These are phyloP conservation scores for Lipomyces anomalus DNA, from an alignment of 805 yeast species.

Conservation along the genomic window DNA sequence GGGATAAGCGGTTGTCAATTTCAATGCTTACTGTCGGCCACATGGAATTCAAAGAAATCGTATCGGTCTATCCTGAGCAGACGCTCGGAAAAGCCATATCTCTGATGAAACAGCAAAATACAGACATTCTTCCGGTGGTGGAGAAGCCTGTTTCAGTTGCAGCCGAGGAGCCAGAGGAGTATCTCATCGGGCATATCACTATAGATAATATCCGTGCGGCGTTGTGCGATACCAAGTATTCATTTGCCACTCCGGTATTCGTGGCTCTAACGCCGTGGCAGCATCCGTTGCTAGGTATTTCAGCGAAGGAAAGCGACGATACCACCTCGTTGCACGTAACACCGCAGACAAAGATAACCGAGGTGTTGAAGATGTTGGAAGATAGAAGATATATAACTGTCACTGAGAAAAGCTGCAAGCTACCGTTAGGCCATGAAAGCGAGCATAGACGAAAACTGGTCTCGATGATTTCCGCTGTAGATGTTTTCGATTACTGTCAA, in stretches of 20 bases:
- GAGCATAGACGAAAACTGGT: not conserved
- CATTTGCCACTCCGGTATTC: not conserved
- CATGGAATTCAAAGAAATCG: not conserved
- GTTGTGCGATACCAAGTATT: not conserved
- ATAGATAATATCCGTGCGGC: not conserved
- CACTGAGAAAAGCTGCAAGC: not conserved
- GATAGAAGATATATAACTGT: not conserved
- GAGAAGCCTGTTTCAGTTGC: not conserved
- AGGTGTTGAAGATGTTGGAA: not conserved
- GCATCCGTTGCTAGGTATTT: too few species aligned
- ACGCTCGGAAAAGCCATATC: not conserved
- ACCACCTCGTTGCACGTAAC: not conserved
- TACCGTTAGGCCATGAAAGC: too few species aligned
- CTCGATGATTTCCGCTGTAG: not conserved
- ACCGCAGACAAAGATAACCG: not conserved
- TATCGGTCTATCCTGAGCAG: not conserved
- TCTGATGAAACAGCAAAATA: not conserved
- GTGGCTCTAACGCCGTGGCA: not conserved
- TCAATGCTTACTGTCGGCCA: not conserved
- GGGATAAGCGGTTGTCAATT: conserved; percentile 13
- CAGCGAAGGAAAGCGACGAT: not conserved
- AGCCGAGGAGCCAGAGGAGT: not conserved
- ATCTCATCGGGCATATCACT: not conserved
- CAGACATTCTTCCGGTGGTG: not conserved
- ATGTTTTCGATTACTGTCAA: not conserved